These are phyloP conservation scores for Rubroshorea leprosula DNA, from an alignment of 345 rosid genomes.

Conservation along the genomic window DNA sequence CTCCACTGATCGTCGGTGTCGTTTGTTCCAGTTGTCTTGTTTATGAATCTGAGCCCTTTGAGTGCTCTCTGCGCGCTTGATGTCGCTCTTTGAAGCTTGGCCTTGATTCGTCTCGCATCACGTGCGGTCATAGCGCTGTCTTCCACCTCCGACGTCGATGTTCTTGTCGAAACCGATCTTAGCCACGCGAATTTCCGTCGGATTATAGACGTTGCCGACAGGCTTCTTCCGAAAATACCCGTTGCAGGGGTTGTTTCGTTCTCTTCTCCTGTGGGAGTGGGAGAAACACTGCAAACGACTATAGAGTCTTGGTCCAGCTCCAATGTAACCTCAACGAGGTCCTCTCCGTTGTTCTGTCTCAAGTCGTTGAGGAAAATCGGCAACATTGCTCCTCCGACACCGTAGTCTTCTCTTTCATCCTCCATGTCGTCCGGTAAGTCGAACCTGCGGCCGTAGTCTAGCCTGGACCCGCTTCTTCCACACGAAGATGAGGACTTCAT, in stretches of 20 bases:
- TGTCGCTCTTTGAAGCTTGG: slow-evolving; percentile 54
- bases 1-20: slow-evolving; percentile 62
- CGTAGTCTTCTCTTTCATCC: slow-evolving; percentile 16
- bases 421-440: slow-evolving; percentile 44
- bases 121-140: slow-evolving; percentile 30
- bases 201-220: slow-evolving; percentile 54
- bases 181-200: slow-evolving; percentile 53
- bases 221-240: slow-evolving; percentile 37
- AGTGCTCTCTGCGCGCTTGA: slow-evolving; percentile 78
- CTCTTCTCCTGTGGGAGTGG: slow-evolving; percentile 17
- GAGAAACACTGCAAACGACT: slow-evolving; percentile 61
- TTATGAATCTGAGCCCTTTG: slow-evolving; percentile 69
- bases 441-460: slow-evolving; percentile 41
- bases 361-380: slow-evolving; percentile 66
- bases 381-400: slow-evolving; percentile 76
- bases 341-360: slow-evolving; percentile 32
- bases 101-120: slow-evolving; percentile 50
- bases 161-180: slow-evolving; percentile 46
- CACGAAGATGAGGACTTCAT: slow-evolving; percentile 41
- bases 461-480: slow-evolving; percentile 46
- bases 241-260: slow-evolving; percentile 9
- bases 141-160: slow-evolving; percentile 30
- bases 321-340: slow-evolving; percentile 72
- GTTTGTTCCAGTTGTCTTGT: slow-evolving; percentile 36
- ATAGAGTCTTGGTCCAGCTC: slow-evolving; percentile 68